Base-by-base conservation (phyloP, 75 land plant genomes). In the Picea sitchensis region DNA sequence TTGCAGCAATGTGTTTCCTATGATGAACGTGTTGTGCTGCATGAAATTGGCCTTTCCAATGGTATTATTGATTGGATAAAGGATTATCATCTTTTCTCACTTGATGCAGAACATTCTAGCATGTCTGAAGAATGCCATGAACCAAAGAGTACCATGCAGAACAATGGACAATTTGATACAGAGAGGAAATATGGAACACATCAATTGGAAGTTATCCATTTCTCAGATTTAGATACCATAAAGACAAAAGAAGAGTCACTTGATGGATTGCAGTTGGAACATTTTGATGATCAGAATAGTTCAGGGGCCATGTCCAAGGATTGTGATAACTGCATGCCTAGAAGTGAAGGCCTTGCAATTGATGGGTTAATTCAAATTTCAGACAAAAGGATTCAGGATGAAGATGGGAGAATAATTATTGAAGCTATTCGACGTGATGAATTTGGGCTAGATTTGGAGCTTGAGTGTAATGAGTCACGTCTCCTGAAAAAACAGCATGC, bases 401-500 rank as follows among this genome's bases (percentile, higher is more conserved):
- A 82, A 26, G 85, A 91, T 67, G 90, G 93, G 54, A 76, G 76
- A 56, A 68, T 56, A 67, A 64, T 94, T 61, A 85, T 96, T 81
- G 90, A 90, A 82, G 76, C 83, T 41, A 94, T 96, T 62, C 85
- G 99, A 63, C 82, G 89, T 68, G 96, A 96, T 36, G 99, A 96
- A 75, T 96, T 96, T 91, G 99, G 99, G 51, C 76, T 96, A 38
- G 93, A 87, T 73, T 78, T 85, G 51, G 72, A 82, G 72, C 81
- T 87, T 18, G 34, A 81, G 69, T 31, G 56, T 15, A 76, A 32
- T 58, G 93, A 95, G 81, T 84, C 81, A 73, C 83, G 77, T 73
- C 87, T 96, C 80, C 81, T 96, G 80, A 83, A 82, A 58, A 96
- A 91, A 79, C 99, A 96, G 85, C 99, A 96, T 90, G 96, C 94